Evolutionary conservation across 352 stramenopile genomes (phyloP), one percentile per base, ranked within the genome.

Genomic region (Pythium brassicae): DNA sequence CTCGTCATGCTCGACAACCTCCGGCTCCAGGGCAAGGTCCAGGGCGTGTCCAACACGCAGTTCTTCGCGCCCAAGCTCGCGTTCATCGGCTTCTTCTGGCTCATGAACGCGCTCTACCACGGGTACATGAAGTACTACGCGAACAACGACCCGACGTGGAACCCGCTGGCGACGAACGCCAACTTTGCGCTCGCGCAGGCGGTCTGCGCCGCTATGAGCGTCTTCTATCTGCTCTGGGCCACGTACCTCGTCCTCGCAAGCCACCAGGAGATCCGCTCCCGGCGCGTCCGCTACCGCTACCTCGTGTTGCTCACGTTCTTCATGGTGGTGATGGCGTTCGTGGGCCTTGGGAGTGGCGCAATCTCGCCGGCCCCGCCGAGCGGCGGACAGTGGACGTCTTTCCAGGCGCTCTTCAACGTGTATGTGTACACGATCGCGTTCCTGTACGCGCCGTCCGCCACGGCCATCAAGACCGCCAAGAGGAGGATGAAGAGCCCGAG

Each of bases 81-180:
- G 8, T 85, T 74, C 51, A 64, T 76, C 37, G 43, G n/a, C 0
- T 74, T 76, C 59, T 87, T 83, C 63, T 84, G 72, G 74, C 20
- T 81, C 58, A 67, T 87, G 22, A 74, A 78, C 62, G 54, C 55
- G 17, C 50, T 78, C 40, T 83, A 78, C 68, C 73, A 74, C 39
- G 74, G 67, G 14, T 85, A 83, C 68, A 76, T 82, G 57, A 87
- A 84, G 59, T 81, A 82, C 61, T 70, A 82, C 48, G 58, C 65
- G 47, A 86, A 77, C 61, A 81, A 86, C 60, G 76, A 83, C 35
- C 64, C 63, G 8, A 73, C 57, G 1, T 84, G 72, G 69, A 54
- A 84, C 14, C 73, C 73, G 2, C 53, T 86, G 1, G 67, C 55
- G 4, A 59, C 63, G 19, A 81, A 79, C 62, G 50, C 51, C 32